Conservation (phyloP, 2,329 filamentous ascomycete genomes). For the Albophoma yamanashiensis region DNA sequence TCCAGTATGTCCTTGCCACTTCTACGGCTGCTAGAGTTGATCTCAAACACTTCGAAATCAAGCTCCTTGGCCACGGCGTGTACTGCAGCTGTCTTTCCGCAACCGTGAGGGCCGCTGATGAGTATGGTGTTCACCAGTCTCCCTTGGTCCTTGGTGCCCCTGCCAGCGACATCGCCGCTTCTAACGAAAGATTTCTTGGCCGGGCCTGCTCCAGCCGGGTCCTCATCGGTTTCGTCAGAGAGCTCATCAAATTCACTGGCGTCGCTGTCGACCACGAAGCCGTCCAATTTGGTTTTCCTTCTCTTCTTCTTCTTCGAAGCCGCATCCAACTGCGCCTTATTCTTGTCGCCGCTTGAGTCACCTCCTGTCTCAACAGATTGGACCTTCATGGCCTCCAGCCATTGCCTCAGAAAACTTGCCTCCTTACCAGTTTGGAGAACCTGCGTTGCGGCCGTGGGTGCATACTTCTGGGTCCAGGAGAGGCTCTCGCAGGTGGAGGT, state of each 20-base stretch:
- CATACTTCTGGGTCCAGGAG: slow-evolving; percentile 78
- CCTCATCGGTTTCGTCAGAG: slow-evolving; percentile 50
- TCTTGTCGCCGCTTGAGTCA: slow-evolving; percentile 18
- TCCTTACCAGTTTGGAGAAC: slow-evolving; percentile 70
- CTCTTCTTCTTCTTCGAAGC: slow-evolving; percentile 52
- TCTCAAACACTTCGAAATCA: slow-evolving; percentile 89
- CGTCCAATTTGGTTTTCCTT: slow-evolving; percentile 65
- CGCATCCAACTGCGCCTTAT: slow-evolving; percentile 16
- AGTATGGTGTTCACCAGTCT: slow-evolving; percentile 68
- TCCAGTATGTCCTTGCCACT: slow-evolving; percentile 87
- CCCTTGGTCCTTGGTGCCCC: slow-evolving; percentile 27
- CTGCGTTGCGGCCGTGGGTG: slow-evolving; percentile 55
- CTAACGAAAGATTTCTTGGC: slow-evolving; percentile 45
- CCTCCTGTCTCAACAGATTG: slow-evolving; percentile 60
- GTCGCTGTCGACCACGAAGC: slow-evolving; percentile 69
- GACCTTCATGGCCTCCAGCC: slow-evolving; percentile 69
- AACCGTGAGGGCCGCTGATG: slow-evolving; percentile 79
- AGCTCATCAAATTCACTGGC: slow-evolving; percentile 58
- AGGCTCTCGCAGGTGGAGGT: slow-evolving; percentile 60
- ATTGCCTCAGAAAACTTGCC: slow-evolving; percentile 61
- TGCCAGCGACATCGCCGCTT: slow-evolving; percentile 23
- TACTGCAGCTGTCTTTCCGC: slow-evolving; percentile 86
- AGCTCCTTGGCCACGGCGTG: slow-evolving; percentile 89
- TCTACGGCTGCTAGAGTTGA: slow-evolving; percentile 73
- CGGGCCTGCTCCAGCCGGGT: slow-evolving; percentile 25